These are phyloP conservation scores for Hygrophila difformis DNA, from an alignment of 257 asterid species.

Conservation along the genomic window DNA sequence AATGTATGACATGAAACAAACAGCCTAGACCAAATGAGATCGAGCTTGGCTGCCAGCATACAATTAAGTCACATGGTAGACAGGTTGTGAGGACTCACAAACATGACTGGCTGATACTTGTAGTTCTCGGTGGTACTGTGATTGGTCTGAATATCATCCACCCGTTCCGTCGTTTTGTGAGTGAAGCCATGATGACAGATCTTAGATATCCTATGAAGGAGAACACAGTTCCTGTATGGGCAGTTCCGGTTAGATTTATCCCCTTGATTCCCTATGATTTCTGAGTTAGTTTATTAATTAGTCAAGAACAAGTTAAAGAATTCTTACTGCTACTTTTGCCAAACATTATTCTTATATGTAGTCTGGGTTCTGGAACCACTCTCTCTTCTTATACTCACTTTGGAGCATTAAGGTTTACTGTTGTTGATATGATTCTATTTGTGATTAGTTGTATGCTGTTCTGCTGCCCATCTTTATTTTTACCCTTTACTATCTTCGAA, in stretches of 20 bases:
- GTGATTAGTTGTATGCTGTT: conserved; percentile 54
- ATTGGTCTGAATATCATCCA: conserved; percentile 38
- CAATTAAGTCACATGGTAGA: conserved; percentile 65
- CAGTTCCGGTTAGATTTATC: conserved; percentile 68
- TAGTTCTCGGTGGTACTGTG: conserved; percentile 48
- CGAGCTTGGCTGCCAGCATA: conserved; percentile 49
- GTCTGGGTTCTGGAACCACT: neutral
- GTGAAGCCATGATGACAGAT: conserved; percentile 65
- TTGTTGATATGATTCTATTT: conserved; percentile 9
- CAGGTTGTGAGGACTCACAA: conserved; percentile 47
- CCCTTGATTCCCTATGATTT: too few relatives aligned
- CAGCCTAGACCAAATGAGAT: conserved; percentile 34
- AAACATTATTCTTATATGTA: neutral
- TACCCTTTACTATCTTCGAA: conserved; percentile 48
- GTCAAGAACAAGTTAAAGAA: neutral
- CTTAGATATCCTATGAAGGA: conserved; percentile 77
- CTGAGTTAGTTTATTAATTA: neutral
- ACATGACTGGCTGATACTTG: conserved; percentile 75
- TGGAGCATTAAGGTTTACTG: too few relatives aligned
- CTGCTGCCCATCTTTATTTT: conserved; percentile 64
- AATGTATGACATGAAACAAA: conserved; percentile 8
- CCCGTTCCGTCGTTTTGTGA: conserved; percentile 75
- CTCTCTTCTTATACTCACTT: too few relatives aligned
- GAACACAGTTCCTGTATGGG: conserved; percentile 74
- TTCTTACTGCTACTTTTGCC: neutral